phyloP scores from a whole-genome alignment of 2,329 filamentous ascomycete genomes.

The Aspergillus bombycis region DNA sequence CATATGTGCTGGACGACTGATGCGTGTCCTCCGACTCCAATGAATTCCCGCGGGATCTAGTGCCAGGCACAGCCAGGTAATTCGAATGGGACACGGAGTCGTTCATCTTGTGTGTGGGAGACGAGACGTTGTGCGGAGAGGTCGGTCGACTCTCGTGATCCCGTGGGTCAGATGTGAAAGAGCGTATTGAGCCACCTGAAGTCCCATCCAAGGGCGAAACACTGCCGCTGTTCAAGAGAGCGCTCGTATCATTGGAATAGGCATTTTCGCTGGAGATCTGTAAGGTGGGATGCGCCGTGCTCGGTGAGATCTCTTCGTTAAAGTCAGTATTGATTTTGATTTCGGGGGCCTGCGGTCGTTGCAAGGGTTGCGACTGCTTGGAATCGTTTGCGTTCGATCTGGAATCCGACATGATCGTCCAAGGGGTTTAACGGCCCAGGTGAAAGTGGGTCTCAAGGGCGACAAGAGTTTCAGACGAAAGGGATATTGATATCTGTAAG shows the following conservation, averaged over 20 bases:
- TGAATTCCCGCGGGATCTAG: constrained; percentile 67
- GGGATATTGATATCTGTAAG: constrained; percentile 25
- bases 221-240: constrained; percentile 34
- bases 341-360: constrained; percentile 53
- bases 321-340: constrained; percentile 58
- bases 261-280: constrained; percentile 43
- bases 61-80: constrained; percentile 65
- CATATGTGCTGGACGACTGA: constrained; percentile 56
- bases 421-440: constrained; percentile 13
- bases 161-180: constrained; percentile 60
- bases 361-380: constrained; percentile 36
- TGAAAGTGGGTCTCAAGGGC: constrained; percentile 17
- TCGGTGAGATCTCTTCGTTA: constrained; percentile 37
- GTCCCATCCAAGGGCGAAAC: constrained; percentile 55
- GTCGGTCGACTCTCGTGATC: constrained; percentile 61
- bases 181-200: constrained; percentile 55
- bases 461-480: constrained; percentile 10
- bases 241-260: constrained; percentile 33
- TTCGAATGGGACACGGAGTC: constrained; percentile 55
- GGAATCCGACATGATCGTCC: constrained; percentile 36
- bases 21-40: constrained; percentile 64
- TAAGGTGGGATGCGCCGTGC: constrained; percentile 38
- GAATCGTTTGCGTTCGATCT: constrained; percentile 31
- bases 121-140: constrained; percentile 70
- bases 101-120: constrained; percentile 58